Base-by-base conservation (phyloP, 306 rosid genomes). In the Quercus mongolica region DNA sequence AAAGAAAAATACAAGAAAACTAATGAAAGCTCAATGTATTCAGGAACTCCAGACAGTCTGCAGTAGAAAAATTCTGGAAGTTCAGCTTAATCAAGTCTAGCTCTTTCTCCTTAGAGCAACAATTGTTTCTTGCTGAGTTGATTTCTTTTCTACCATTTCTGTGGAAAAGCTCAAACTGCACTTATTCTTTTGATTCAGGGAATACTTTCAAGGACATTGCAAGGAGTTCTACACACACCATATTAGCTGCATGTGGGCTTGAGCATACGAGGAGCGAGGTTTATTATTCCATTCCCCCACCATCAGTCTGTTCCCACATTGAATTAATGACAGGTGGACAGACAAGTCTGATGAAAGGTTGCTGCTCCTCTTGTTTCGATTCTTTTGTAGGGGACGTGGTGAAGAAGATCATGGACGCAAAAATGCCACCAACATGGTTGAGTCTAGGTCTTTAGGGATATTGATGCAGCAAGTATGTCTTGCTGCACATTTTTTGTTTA, bases 361-460 rank as follows among this genome's bases (percentile, higher is more conserved):
- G 90, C 79, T 93, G 99, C 88, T 93, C 94, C 33, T 75, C 91
- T 69, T 93, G 99, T 86, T 96, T 93, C 67, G 92, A 89, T 86
- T 85, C 88, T 76, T 93, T 88, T 30, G 91, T 93, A 38, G 83
- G 81, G 58, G 89, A 85, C 3, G 92, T 90, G 74, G 96, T 91
- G 85, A 87, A 88, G 88, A 90, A 76, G 83, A 74, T 93, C 76
- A 81, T 87, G 84, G 95, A 90, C 64, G 54, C 86, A 23, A 87
- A 57, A 85, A 73, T 80, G 63, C 71, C 89, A 35, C 83, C 46
- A 7, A 38, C 81, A 25, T 91, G 98, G 94, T 82, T 89, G 86
- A 74, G 88, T 63, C 89, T 91, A 78, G 90, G 87, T 38, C 92
- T 90, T 61, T 88, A 91, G 93, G 46, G 46, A 76, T 65, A 62